Conservation (phyloP, 106 monocot genomes). For the Chionographis japonica region DNA sequence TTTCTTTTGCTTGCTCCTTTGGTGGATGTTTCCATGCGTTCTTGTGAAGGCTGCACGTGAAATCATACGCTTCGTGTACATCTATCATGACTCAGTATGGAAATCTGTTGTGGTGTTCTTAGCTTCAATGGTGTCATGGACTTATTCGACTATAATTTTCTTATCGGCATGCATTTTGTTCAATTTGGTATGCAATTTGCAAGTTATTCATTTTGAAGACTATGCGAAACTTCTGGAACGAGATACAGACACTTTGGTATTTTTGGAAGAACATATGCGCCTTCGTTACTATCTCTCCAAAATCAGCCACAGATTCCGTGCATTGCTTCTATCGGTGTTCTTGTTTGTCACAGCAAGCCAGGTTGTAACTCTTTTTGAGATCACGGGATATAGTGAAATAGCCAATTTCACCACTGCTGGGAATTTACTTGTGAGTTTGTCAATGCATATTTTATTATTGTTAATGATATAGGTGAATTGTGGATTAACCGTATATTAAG, state of each 20-base stretch:
- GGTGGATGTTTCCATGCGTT: conserved; percentile 74
- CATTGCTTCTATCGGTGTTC: conserved; percentile 62
- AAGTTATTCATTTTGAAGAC: conserved; percentile 86
- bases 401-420: conserved; percentile 73
- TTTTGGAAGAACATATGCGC: conserved; percentile 65
- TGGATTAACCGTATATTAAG: neutral
- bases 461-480: no score
- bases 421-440: conserved; percentile 59
- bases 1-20: conserved; percentile 42
- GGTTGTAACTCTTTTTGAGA: conserved; percentile 54
- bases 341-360: conserved; percentile 56
- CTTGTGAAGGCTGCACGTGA: conserved; percentile 53
- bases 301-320: conserved; percentile 87
- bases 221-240: conserved; percentile 52
- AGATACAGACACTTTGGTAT: conserved; percentile 38
- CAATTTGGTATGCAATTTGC: conserved; percentile 77
- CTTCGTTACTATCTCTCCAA: conserved; percentile 72
- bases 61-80: conserved; percentile 34
- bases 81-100: conserved; percentile 41
- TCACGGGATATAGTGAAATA: conserved; percentile 46
- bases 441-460: neutral
- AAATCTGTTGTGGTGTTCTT: conserved; percentile 33
- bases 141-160: conserved; percentile 57
- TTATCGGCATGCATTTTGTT: conserved; percentile 66
- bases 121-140: conserved; percentile 70